These are phyloP conservation scores for Hortiboletus flavorubellus DNA, from an alignment of 768 basidiomycete species.

Conservation along the genomic window DNA sequence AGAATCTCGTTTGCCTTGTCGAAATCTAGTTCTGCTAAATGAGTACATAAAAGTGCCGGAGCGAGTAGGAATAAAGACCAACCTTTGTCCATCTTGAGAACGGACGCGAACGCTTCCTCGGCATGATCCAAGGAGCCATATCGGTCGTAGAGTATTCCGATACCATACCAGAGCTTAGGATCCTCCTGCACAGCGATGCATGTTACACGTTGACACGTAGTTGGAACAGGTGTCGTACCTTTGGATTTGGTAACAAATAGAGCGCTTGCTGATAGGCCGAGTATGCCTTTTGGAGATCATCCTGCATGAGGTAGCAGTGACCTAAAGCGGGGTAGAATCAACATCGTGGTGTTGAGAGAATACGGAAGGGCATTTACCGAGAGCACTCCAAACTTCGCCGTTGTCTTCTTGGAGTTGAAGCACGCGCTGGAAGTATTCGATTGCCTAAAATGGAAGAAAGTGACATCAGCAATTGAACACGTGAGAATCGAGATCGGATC, in stretches of 20 bases:
- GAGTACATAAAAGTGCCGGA: slow-evolving; percentile 24
- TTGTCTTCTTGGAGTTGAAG: slow-evolving; percentile 90
- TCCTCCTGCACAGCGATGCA: slow-evolving; percentile 58
- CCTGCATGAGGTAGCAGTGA: slow-evolving; percentile 98
- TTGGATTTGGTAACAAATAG: slow-evolving; percentile 92
- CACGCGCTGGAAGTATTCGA: slow-evolving; percentile 95
- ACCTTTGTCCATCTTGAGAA: slow-evolving; percentile 97
- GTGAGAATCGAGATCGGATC: slow-evolving; percentile 32
- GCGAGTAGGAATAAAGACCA: slow-evolving; percentile 19
- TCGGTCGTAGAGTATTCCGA: slow-evolving; percentile 97
- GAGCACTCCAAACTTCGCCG: slow-evolving; percentile 97
- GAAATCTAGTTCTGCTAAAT: slow-evolving; percentile 60
- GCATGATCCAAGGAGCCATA: slow-evolving; percentile 98
- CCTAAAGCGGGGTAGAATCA: slow-evolving; percentile 43
- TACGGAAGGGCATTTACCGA: slow-evolving; percentile 53
- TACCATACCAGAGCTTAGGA: slow-evolving; percentile 99
- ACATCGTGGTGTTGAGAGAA: slow-evolving; percentile 10
- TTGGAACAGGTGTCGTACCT: slow-evolving; percentile 45
- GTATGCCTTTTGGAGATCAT: slow-evolving; percentile 98
- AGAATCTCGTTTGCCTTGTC: slow-evolving; percentile 99
- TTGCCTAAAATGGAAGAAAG: slow-evolving; percentile 57
- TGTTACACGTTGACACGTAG: slow-evolving; percentile 5
- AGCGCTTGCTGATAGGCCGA: slow-evolving; percentile 98
- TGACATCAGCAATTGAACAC: slow-evolving; percentile 32
- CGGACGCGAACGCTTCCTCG: slow-evolving; percentile 96